Evolutionary conservation across 306 rosid species (phyloP), one percentile per base, ranked within the genome.

Genomic region (Citrullus amarus): DNA sequence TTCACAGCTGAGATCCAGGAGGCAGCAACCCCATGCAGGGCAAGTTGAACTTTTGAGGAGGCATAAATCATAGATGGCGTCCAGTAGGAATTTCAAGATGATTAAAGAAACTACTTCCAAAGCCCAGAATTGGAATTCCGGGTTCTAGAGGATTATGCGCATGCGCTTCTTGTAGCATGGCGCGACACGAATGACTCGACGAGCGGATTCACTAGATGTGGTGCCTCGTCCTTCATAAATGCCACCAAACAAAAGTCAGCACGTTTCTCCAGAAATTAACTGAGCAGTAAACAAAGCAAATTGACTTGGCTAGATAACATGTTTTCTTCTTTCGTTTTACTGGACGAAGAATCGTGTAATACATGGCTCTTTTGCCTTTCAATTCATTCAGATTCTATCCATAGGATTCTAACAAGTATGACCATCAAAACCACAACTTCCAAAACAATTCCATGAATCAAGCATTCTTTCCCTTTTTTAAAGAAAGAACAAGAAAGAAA

Each of bases 171-270:
- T 57, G 85, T 71, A 81, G 92, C 87, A 84, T 94, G 97, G 71
- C 94, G 91, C n/a, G 91, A 92, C 82, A 92, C 97, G 77, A 94
- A 94, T 63, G 98, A 89, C 86, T 90, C 90, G 4, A 94, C 91
- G 36, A 92, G 91, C 48, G 95, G 96, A 79, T 94, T 94, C 83
- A 94, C 98, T 59, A 94, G 92, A 82, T 87, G 85, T 53, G 97
- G 97, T 56, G 98, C 96, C 88, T 94, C 98, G 75, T 94, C 97
- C 98, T 94, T 85, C 86, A 83, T 66, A 72, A 55, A 48, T 51
- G 60, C 77, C 66, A 17, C 6, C 70, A 61, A 36, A 62, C 61
- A 75, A 18, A 63, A 79, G 44, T 65, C 73, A 38, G 59, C 11
- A 13, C 25, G 39, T 71, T 71, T 6, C 57, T 46, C 12, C 6